Evolutionary conservation across 1,139 yeast genomes (phyloP).

Genomic region (Candida neerlandica): DNA sequence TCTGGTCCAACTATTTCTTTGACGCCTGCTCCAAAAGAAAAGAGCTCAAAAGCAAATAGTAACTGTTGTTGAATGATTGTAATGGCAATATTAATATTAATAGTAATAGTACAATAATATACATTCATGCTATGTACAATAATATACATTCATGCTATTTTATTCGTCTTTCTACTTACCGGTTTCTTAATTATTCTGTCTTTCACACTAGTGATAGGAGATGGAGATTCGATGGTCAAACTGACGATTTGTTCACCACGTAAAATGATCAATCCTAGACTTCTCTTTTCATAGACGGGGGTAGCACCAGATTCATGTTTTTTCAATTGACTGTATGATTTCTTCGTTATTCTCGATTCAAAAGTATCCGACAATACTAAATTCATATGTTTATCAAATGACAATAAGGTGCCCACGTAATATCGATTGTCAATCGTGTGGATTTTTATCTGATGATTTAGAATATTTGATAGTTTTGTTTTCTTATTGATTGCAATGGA

Average conservation of each 20-base stretch:
- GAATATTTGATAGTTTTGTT: slow-evolving; percentile 65
- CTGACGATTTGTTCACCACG: slow-evolving; percentile 92
- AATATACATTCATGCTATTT: slow-evolving; percentile 9
- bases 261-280: slow-evolving; percentile 77
- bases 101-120: not conserved
- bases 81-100: slow-evolving; percentile 13
- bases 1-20: slow-evolving; percentile 89
- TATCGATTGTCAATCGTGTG: slow-evolving; percentile 74
- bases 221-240: slow-evolving; percentile 72
- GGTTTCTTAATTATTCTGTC: slow-evolving; percentile 43
- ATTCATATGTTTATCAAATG: slow-evolving; percentile 90
- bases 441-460: slow-evolving; percentile 74
- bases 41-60: slow-evolving; percentile 60
- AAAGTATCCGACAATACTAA: slow-evolving; percentile 83
- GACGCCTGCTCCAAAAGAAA: slow-evolving; percentile 90
- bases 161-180: slow-evolving; percentile 20
- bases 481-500: slow-evolving; percentile 36
- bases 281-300: slow-evolving; percentile 60
- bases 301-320: slow-evolving; percentile 15
- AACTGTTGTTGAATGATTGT: slow-evolving; percentile 61
- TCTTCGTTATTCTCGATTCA: slow-evolving; percentile 76
- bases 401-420: slow-evolving; percentile 76
- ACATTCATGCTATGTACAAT: not conserved
- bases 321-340: slow-evolving; percentile 47
- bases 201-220: slow-evolving; percentile 59